These are phyloP conservation scores for Ustilago nuda DNA, from an alignment of 1,284 basidiomycete species.

Conservation along the genomic window DNA sequence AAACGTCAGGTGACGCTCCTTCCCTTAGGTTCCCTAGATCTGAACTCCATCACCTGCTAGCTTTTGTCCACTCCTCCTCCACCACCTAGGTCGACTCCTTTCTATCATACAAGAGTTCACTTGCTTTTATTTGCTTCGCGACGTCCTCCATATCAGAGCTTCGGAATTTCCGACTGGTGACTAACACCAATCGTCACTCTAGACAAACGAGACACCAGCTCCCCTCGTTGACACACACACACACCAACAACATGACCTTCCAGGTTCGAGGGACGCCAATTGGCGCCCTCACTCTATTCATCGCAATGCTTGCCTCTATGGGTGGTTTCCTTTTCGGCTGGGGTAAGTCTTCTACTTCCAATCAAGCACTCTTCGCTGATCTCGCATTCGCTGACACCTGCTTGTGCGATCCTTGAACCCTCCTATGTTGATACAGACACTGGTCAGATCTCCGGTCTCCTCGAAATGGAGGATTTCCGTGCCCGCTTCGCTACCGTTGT, in stretches of 20 bases:
- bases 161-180: neutral
- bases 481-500: constrained; percentile 73
- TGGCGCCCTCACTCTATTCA: constrained; percentile 74
- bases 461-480: constrained; percentile 80
- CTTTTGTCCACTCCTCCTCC: neutral
- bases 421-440: constrained; percentile 72
- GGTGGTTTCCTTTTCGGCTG: constrained; percentile 81
- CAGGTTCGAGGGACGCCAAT: constrained; percentile 61
- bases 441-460: constrained; percentile 81
- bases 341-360: constrained; percentile 7
- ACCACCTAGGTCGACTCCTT: neutral
- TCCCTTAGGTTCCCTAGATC: neutral
- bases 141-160: neutral
- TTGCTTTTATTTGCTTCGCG: too few species aligned
- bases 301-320: constrained; percentile 80
- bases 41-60: neutral
- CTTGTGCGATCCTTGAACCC: neutral
- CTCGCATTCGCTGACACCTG: neutral
- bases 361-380: neutral
- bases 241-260: constrained; percentile 38
- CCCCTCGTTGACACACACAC: too few species aligned
- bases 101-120: too few species aligned
- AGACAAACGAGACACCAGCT: neutral
- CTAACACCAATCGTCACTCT: neutral
- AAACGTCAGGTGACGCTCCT: too few species aligned